Percentiles rank a stretch among this genome's conserved stretches.
Evolutionary conservation across 2,329 filamentous ascomycete genomes (phyloP).

Genomic region (Neofusicoccum umdonicola): DNA sequence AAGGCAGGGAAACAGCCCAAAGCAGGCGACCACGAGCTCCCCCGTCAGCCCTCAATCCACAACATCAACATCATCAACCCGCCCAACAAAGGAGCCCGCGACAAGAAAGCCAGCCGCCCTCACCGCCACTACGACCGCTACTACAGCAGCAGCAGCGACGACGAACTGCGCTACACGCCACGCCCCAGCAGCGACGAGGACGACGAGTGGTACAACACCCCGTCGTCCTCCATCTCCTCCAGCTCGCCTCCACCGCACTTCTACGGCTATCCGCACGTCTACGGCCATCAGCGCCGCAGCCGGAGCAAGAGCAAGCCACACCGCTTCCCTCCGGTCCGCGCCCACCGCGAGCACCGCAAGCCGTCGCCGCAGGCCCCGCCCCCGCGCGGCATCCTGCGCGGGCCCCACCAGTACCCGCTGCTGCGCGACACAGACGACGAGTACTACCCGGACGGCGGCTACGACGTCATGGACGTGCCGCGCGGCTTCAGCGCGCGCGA

Average conservation of each 20-base stretch:
- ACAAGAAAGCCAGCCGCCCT: not conserved
- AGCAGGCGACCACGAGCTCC: not conserved
- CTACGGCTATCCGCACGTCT: not conserved
- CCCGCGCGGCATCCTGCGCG: not conserved
- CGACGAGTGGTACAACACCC: not conserved
- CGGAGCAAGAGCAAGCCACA: not conserved
- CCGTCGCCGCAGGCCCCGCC: not conserved
- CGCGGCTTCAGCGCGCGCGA: not conserved
- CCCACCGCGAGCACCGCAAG: not conserved
- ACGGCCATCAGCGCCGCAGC: not conserved
- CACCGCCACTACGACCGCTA: not conserved
- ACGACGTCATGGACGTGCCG: not conserved
- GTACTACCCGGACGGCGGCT: slow-evolving; percentile 1
- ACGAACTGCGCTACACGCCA: not conserved
- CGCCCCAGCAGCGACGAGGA: not conserved
- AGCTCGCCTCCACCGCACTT: not conserved
- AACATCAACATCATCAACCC: slow-evolving; percentile 1
- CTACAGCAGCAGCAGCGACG: not conserved
- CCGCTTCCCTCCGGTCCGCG: not conserved
- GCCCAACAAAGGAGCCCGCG: not conserved
- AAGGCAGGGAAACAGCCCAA: not conserved
- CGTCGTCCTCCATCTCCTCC: not conserved
- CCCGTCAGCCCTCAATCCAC: not conserved
- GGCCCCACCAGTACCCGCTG: not conserved
- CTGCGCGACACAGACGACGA: not conserved